A percentile compares a stretch with the other conserved stretches of the same genome.
Evolutionary conservation across 306 rosid species (phyloP).

Genomic region (Quercus wislizeni): DNA sequence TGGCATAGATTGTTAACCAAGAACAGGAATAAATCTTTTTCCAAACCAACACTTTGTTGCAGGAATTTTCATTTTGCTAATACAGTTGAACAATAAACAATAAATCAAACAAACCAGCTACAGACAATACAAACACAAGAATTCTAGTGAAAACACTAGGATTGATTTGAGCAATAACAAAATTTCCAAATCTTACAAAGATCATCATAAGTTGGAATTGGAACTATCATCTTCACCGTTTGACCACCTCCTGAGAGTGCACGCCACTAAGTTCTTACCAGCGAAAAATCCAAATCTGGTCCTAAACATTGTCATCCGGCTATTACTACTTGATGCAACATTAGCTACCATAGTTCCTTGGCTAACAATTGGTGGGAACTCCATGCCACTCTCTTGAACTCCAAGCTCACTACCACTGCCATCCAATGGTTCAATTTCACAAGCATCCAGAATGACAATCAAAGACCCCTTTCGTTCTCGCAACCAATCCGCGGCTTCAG

Average conservation of each 20-base stretch:
- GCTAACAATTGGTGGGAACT: conserved; percentile 7
- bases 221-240: conserved; percentile 26
- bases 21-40: not conserved
- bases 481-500: conserved; percentile 58
- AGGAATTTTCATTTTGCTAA: not conserved
- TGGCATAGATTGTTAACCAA: not conserved
- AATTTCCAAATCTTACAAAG: conserved; percentile 6
- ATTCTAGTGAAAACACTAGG: not conserved
- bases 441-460: conserved; percentile 59
- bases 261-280: conserved; percentile 45
- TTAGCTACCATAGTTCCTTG: conserved; percentile 17
- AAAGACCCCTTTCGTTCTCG: conserved; percentile 54
- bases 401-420: conserved; percentile 36
- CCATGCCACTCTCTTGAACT: conserved; percentile 32
- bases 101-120: not conserved
- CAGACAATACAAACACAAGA: conserved; percentile 18
- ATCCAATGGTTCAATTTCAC: conserved; percentile 45
- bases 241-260: conserved; percentile 56
- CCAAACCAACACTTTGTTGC: not conserved
- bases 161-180: conserved; percentile 13
- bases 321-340: conserved; percentile 40
- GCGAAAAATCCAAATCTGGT: conserved; percentile 50
- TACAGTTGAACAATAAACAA: not conserved
- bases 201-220: conserved; percentile 29
- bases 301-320: conserved; percentile 39